Percentiles rank a stretch among this genome's conserved stretches.
phyloP scores from a whole-genome alignment of 495 filamentous ascomycete species.

The Trichoderma reesei region DNA sequence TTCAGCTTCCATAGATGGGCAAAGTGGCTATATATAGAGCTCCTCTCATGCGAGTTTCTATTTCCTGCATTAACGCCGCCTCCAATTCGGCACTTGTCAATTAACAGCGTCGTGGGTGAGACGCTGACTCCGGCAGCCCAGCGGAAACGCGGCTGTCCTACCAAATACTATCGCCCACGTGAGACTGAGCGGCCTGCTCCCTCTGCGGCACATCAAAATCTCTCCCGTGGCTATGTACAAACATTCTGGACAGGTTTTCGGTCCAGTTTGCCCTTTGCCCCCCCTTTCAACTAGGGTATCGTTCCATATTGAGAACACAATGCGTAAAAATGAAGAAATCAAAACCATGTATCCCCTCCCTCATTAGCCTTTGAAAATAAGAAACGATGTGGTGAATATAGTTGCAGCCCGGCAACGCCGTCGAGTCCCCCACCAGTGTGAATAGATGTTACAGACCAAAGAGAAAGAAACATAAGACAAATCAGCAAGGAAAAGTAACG shows the following conservation, averaged over 20 bases:
- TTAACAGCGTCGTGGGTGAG: not conserved
- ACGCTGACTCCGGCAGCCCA: not conserved
- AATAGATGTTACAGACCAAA: not conserved
- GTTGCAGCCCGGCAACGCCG: conserved; percentile 4
- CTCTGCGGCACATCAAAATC: too few relatives aligned
- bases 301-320: conserved; percentile 4
- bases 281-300: conserved; percentile 5
- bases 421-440: not conserved
- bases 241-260: too few relatives aligned
- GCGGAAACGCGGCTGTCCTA: not conserved
- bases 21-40: not conserved
- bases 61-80: not conserved
- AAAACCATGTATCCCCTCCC: not conserved
- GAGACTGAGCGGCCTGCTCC: too few relatives aligned
- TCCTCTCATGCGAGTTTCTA: not conserved
- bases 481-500: not conserved
- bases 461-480: not conserved
- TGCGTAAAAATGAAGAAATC: not conserved
- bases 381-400: not conserved
- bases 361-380: not conserved
- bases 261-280: not conserved
- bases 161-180: too few relatives aligned
- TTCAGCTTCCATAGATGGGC: too few relatives aligned
- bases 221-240: not conserved
- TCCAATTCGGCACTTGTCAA: not conserved